These are phyloP conservation scores for Mariannaea elegans DNA, from an alignment of 2,329 filamentous ascomycete genomes.

Conservation along the genomic window DNA sequence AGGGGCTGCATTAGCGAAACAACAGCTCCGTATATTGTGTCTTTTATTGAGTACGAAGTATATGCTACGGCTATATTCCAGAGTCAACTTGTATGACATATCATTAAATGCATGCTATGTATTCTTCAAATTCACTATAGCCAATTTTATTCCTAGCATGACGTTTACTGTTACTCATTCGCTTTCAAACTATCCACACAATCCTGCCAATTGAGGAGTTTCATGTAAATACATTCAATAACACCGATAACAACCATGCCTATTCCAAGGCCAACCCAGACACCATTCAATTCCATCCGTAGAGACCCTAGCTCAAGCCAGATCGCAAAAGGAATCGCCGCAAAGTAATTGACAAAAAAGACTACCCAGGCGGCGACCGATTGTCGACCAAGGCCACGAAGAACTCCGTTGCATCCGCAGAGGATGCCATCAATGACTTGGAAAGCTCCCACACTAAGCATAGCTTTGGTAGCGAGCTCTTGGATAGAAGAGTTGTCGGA, in stretches of 20 bases:
- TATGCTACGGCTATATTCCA: no score
- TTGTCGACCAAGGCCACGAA: conserved; percentile 51
- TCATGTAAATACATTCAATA: conserved; percentile 21
- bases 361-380: conserved; percentile 49
- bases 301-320: conserved; percentile 49
- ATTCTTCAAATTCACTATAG: no score
- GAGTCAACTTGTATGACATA: no score
- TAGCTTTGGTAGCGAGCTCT: conserved; percentile 11
- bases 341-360: conserved; percentile 48
- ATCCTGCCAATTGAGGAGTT: conserved; percentile 14
- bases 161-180: conserved; percentile 2
- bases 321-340: conserved; percentile 48
- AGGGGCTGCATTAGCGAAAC: no score
- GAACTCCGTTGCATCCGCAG: conserved; percentile 47
- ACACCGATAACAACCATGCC: conserved; percentile 22
- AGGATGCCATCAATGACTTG: conserved; percentile 23
- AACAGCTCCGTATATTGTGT: no score
- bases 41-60: no score
- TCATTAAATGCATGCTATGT: no score
- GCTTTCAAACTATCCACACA: conserved; percentile 4
- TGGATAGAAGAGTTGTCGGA: conserved; percentile 4
- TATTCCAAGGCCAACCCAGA: conserved; percentile 21
- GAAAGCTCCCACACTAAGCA: conserved; percentile 18
- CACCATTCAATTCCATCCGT: conserved; percentile 36
- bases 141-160: no score